Conservation (phyloP, 2,329 filamentous ascomycete species). For the Mycosphaerella sp. region DNA sequence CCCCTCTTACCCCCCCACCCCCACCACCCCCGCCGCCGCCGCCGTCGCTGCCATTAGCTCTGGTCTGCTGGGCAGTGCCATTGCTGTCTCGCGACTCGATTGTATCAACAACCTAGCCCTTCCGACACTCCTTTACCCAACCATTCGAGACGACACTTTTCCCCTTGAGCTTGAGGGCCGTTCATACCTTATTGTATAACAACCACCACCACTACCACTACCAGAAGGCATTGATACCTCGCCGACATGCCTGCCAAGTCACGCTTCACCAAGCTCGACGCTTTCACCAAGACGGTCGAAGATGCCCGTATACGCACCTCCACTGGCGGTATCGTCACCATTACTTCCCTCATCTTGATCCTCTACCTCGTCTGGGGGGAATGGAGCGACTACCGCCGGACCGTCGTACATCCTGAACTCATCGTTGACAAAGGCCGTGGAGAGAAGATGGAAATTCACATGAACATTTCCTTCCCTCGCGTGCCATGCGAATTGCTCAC, state of each 20-base stretch:
- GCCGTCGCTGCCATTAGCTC: no score
- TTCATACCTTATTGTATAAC: background rate
- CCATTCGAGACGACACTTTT: slow-evolving; percentile 2
- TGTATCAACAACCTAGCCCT: background rate
- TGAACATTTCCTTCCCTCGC: slow-evolving; percentile 92
- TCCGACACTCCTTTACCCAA: background rate
- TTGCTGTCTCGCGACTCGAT: background rate
- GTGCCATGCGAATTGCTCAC: slow-evolving; percentile 93
- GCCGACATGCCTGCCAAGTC: slow-evolving; percentile 75
- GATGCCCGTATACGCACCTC: slow-evolving; percentile 95
- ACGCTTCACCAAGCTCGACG: slow-evolving; percentile 91
- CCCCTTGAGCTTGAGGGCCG: slow-evolving; percentile 20
- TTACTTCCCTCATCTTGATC: slow-evolving; percentile 80
- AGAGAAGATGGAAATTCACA: slow-evolving; percentile 98
- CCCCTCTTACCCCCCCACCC: no score
- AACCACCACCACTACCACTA: slow-evolving; percentile 3
- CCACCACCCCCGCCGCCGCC: background rate
- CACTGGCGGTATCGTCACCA: slow-evolving; percentile 90
- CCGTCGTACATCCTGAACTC: slow-evolving; percentile 83
- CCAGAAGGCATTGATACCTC: background rate
- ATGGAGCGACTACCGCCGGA: slow-evolving; percentile 86
- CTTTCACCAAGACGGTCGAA: slow-evolving; percentile 92
- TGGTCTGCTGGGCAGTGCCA: background rate
- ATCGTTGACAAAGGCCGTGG: slow-evolving; percentile 96
- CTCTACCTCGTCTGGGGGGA: slow-evolving; percentile 88